A percentile compares a stretch with the other conserved stretches of the same genome.
Evolutionary conservation across 805 yeast genomes (phyloP).

Genomic region (Jamesozyma piceae): DNA sequence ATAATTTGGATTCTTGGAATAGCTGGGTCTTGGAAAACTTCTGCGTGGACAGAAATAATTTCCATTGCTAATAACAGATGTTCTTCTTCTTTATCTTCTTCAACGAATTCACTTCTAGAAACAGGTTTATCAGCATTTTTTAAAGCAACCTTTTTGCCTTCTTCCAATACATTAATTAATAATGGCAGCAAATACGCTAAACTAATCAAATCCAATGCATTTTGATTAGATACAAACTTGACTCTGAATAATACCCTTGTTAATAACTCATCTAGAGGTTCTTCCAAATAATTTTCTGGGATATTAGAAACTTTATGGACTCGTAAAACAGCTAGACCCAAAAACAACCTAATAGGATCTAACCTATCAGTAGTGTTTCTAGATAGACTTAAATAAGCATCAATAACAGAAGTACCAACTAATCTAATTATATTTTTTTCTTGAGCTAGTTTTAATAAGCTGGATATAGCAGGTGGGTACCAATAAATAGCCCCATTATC

Average conservation of each 20-base stretch:
- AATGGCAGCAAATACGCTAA: constrained; percentile 71
- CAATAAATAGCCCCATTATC: constrained; percentile 61
- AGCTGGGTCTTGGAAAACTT: constrained; percentile 51
- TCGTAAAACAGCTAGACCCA: constrained; percentile 67
- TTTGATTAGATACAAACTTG: constrained; percentile 64
- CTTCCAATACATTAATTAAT: constrained; percentile 54
- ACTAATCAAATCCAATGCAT: constrained; percentile 57
- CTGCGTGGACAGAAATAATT: constrained; percentile 60
- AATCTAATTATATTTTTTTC: constrained; percentile 29
- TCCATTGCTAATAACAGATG: constrained; percentile 70
- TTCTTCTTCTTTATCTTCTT: constrained; percentile 84
- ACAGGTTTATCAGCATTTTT: constrained; percentile 43
- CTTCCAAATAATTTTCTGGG: constrained; percentile 39
- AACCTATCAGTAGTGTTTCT: constrained; percentile 42
- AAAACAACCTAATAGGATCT: constrained; percentile 39
- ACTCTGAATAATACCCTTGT: constrained; percentile 66
- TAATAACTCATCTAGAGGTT: constrained; percentile 44
- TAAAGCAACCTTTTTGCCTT: constrained; percentile 50
- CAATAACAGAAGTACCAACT: constrained; percentile 37
- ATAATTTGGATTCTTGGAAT: constrained; percentile 66
- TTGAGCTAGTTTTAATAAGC: constrained; percentile 39
- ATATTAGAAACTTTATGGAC: constrained; percentile 39
- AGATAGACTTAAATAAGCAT: constrained; percentile 48
- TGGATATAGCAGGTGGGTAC: constrained; percentile 58
- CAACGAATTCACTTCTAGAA: constrained; percentile 58